Evolutionary conservation across 495 filamentous ascomycete species (phyloP).

Genomic region (Aspergillus bertholletiae): DNA sequence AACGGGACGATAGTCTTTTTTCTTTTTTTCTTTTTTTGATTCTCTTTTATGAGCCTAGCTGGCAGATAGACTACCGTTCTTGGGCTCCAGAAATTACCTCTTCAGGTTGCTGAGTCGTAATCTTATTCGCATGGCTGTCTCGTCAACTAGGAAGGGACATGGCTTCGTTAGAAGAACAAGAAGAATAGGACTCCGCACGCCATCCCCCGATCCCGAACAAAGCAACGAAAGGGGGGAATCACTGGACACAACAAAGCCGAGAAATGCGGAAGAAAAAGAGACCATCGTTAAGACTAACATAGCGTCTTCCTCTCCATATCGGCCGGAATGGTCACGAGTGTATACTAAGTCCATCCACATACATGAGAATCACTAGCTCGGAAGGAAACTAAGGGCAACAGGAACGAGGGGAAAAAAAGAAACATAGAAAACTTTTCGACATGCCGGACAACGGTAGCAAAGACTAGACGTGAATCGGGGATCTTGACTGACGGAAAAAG

Average conservation of each 20-base stretch:
- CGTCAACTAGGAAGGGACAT: constrained; percentile 24
- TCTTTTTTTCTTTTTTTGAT: no score
- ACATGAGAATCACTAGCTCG: constrained; percentile 38
- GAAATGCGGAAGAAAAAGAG: constrained; percentile 10
- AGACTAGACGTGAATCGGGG: constrained; percentile 31
- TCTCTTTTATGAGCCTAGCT: not conserved
- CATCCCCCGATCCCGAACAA: constrained; percentile 23
- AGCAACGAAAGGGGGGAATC: constrained; percentile 16
- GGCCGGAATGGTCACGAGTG: constrained; percentile 40
- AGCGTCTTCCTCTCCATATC: constrained; percentile 34
- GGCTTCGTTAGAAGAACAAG: constrained; percentile 22
- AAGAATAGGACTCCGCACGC: constrained; percentile 27
- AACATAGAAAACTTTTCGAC: constrained; percentile 40
- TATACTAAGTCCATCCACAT: constrained; percentile 32
- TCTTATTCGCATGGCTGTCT: constrained; percentile 27
- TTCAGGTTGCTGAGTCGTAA: constrained; percentile 18
- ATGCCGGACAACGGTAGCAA: constrained; percentile 37
- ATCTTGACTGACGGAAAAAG: constrained; percentile 4
- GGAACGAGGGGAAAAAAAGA: constrained; percentile 14
- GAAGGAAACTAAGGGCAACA: constrained; percentile 26
- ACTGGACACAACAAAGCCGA: constrained; percentile 12
- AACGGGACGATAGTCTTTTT: not conserved
- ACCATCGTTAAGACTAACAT: constrained; percentile 15
- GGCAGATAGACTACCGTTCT: not conserved
- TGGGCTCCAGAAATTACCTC: constrained; percentile 1